Evolutionary conservation across 1,139 yeast species (phyloP).

Genomic region (Nadsonia starkeyi-henricii): DNA sequence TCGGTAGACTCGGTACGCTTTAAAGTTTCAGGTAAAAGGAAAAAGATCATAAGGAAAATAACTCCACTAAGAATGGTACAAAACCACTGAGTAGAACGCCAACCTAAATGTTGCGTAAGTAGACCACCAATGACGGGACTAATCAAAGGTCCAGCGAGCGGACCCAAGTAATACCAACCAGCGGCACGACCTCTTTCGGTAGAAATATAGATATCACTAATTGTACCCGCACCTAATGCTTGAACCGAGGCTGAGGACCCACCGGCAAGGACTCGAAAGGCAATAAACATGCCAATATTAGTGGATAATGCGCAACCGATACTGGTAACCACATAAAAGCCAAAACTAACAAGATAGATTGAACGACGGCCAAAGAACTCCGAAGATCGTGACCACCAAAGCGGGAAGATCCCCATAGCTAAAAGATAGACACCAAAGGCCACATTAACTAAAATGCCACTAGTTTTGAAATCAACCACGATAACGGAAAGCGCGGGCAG

Average conservation of each 20-base stretch:
- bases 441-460: slow-evolving; percentile 49
- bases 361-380: slow-evolving; percentile 59
- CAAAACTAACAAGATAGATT: slow-evolving; percentile 55
- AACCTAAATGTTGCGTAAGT: slow-evolving; percentile 57
- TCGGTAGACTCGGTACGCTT: slow-evolving; percentile 1
- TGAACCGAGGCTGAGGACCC: slow-evolving; percentile 80
- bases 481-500: slow-evolving; percentile 65
- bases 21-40: slow-evolving; percentile 66
- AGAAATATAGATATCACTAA: slow-evolving; percentile 56
- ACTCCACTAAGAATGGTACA: slow-evolving; percentile 53
- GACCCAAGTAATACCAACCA: slow-evolving; percentile 73
- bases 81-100: slow-evolving; percentile 88
- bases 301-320: slow-evolving; percentile 62
- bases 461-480: slow-evolving; percentile 39
- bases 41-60: slow-evolving; percentile 35
- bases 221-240: slow-evolving; percentile 83
- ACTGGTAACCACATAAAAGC: slow-evolving; percentile 48
- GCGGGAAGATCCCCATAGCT: slow-evolving; percentile 64
- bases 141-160: slow-evolving; percentile 64
- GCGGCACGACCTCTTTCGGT: slow-evolving; percentile 65
- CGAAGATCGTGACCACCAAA: slow-evolving; percentile 81
- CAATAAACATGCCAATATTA: slow-evolving; percentile 47
- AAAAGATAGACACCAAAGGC: slow-evolving; percentile 69
- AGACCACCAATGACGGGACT: slow-evolving; percentile 79
- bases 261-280: slow-evolving; percentile 58